These are phyloP conservation scores for Fusarium sp. DNA, from an alignment of 2,329 filamentous ascomycete genomes.

Conservation along the genomic window DNA sequence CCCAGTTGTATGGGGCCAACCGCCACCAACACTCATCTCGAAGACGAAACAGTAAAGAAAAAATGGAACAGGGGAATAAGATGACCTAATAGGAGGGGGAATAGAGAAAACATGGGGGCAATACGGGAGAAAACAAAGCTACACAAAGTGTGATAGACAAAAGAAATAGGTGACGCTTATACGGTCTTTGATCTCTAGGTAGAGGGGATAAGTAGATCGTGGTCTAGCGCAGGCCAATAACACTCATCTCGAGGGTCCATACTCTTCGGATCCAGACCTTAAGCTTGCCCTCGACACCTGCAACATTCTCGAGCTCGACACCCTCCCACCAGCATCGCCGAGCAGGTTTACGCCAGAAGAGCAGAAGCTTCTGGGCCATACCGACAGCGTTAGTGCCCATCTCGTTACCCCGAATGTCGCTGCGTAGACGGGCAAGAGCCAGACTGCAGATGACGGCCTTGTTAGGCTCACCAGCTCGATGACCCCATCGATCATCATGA, in stretches of 20 bases:
- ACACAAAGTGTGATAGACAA: constrained; percentile 32
- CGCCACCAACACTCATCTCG: constrained; percentile 29
- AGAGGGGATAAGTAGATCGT: background rate
- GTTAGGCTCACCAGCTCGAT: constrained; percentile 96
- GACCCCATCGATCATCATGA: constrained; percentile 93
- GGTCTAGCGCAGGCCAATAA: constrained; percentile 79
- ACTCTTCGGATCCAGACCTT: constrained; percentile 99
- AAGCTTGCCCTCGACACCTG: constrained; percentile 88
- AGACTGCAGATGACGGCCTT: constrained; percentile 99
- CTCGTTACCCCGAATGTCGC: constrained; percentile 85
- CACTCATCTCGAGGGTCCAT: constrained; percentile 99
- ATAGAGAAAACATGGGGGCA: constrained; percentile 18
- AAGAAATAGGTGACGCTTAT: constrained; percentile 25
- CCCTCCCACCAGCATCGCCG: constrained; percentile 99
- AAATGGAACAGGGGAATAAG: constrained; percentile 12
- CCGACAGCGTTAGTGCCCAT: constrained; percentile 83
- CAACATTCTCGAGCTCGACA: constrained; percentile 87
- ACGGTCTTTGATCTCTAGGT: constrained; percentile 18
- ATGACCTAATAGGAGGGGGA: constrained; percentile 23
- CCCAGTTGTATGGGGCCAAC: constrained; percentile 23
- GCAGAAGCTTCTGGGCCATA: constrained; percentile 96
- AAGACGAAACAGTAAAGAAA: constrained; percentile 18
- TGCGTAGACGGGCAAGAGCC: constrained; percentile 89
- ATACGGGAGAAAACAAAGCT: constrained; percentile 25
- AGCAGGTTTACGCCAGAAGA: constrained; percentile 98